phyloP scores from a whole-genome alignment of 2,329 filamentous ascomycete genomes.

The Epichloe glyceriae region DNA sequence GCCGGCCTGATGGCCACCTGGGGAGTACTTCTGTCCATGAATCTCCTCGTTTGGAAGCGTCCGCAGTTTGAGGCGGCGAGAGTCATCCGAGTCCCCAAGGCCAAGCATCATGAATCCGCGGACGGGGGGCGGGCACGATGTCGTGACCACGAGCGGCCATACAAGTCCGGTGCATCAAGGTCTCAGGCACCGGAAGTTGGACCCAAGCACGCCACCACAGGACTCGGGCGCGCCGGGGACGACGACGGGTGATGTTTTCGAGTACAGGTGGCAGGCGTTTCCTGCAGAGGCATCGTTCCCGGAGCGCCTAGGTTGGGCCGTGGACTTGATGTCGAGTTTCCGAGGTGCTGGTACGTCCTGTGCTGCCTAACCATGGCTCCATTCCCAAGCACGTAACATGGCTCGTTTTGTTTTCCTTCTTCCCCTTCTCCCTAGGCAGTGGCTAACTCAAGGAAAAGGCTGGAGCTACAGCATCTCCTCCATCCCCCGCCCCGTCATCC shows the following conservation, averaged over 20 bases:
- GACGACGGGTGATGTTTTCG: constrained; percentile 17
- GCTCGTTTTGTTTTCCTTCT: background rate
- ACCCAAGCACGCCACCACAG: background rate
- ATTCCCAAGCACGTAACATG: background rate
- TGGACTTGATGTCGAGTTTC: constrained; percentile 41
- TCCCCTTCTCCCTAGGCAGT: background rate
- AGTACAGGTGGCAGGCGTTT: constrained; percentile 49
- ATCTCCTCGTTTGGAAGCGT: constrained; percentile 38
- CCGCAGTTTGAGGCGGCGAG: constrained; percentile 46
- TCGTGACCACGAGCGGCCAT: background rate
- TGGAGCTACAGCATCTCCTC: constrained; percentile 44
- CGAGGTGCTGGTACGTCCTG: constrained; percentile 37
- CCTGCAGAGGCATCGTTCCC: constrained; percentile 35
- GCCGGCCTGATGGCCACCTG: constrained; percentile 37
- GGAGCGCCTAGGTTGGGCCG: constrained; percentile 40
- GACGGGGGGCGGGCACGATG: background rate
- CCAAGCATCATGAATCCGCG: background rate
- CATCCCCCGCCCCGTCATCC: constrained; percentile 33
- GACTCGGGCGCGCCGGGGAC: background rate
- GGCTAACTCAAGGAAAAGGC: constrained; percentile 16
- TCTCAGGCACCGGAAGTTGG: constrained; percentile 11
- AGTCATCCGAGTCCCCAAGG: constrained; percentile 21
- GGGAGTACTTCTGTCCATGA: constrained; percentile 35
- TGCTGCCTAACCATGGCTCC: background rate
- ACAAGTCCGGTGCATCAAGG: constrained; percentile 2